A percentile compares a stretch with the other conserved stretches of the same genome.
These are phyloP conservation scores for Aspergillus mulundensis DNA, from an alignment of 495 filamentous ascomycete genomes.

Conservation along the genomic window DNA sequence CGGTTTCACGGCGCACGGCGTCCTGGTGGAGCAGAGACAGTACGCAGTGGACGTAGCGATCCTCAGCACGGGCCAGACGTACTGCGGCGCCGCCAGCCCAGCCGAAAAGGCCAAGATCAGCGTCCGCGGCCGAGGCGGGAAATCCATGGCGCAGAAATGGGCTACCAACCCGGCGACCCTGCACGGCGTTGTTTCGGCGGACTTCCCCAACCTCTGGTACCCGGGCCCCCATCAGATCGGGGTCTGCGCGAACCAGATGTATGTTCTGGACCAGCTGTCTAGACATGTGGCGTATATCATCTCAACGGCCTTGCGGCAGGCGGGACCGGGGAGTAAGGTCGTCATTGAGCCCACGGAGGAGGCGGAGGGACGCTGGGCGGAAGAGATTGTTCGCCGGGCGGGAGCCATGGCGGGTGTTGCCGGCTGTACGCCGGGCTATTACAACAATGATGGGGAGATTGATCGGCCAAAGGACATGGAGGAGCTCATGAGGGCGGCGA, in stretches of 20 bases:
- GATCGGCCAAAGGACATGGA: not conserved
- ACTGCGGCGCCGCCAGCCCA: not conserved
- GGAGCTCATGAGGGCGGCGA: conserved; percentile 1
- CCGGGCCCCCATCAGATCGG: conserved; percentile 36
- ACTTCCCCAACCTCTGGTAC: conserved; percentile 55
- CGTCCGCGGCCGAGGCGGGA: conserved; percentile 19
- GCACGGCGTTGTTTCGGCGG: conserved; percentile 23
- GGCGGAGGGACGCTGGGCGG: conserved; percentile 46
- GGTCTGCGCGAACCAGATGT: conserved; percentile 33
- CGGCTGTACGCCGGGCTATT: conserved; percentile 52
- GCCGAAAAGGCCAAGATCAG: not conserved
- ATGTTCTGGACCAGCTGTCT: conserved; percentile 35
- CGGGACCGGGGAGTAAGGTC: too few relatives aligned
- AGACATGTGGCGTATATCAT: conserved; percentile 43
- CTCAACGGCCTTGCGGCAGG: conserved; percentile 1
- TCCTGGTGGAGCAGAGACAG: conserved; percentile 30
- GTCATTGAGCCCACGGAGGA: conserved; percentile 39
- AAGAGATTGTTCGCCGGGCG: conserved; percentile 36
- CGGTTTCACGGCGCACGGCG: conserved; percentile 14
- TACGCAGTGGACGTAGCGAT: too few relatives aligned
- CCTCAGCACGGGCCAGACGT: conserved; percentile 34
- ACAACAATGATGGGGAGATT: conserved; percentile 41
- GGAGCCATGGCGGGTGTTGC: conserved; percentile 31
- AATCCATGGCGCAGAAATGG: conserved; percentile 44
- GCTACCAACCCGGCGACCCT: conserved; percentile 19